Percentiles rank a stretch among this genome's conserved stretches.
These are phyloP conservation scores for Thermomucor indicae-seudaticae DNA, from an alignment of 371 early-diverging fungal species.

Conservation along the genomic window DNA sequence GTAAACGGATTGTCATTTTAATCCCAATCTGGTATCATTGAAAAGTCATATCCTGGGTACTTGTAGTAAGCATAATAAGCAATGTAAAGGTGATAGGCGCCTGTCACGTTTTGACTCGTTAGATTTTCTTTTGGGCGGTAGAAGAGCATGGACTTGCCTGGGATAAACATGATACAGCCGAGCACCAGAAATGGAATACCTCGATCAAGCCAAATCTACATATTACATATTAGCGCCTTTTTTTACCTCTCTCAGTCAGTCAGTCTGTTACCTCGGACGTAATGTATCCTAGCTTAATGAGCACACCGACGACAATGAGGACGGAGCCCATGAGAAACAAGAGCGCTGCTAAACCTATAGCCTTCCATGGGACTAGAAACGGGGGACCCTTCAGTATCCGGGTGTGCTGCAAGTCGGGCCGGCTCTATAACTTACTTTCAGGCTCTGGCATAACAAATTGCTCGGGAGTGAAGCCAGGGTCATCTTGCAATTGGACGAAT, in stretches of 20 bases:
- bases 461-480: constrained; percentile 46
- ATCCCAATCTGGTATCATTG: constrained; percentile 49
- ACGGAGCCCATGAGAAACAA: constrained; percentile 46
- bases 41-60: constrained; percentile 50
- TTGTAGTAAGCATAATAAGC: constrained; percentile 52
- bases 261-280: constrained; percentile 28
- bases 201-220: constrained; percentile 50
- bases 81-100: constrained; percentile 40
- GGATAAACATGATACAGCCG: constrained; percentile 51
- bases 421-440: constrained; percentile 20
- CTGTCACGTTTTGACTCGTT: background rate
- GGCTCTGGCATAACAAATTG: constrained; percentile 47
- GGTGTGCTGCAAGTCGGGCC: background rate
- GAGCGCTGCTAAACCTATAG: constrained; percentile 51
- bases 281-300: constrained; percentile 52
- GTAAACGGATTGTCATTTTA: background rate
- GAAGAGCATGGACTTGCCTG: constrained; percentile 19
- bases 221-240: background rate
- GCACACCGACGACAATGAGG: constrained; percentile 52
- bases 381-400: background rate
- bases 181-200: constrained; percentile 52
- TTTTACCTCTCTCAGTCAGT: background rate
- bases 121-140: background rate
- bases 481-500: constrained; percentile 45
- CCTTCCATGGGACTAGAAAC: constrained; percentile 63